A percentile compares a stretch with the other conserved stretches of the same genome.
These are phyloP conservation scores for Botryotinia globosa DNA, from an alignment of 2,329 filamentous ascomycete species.

Conservation along the genomic window DNA sequence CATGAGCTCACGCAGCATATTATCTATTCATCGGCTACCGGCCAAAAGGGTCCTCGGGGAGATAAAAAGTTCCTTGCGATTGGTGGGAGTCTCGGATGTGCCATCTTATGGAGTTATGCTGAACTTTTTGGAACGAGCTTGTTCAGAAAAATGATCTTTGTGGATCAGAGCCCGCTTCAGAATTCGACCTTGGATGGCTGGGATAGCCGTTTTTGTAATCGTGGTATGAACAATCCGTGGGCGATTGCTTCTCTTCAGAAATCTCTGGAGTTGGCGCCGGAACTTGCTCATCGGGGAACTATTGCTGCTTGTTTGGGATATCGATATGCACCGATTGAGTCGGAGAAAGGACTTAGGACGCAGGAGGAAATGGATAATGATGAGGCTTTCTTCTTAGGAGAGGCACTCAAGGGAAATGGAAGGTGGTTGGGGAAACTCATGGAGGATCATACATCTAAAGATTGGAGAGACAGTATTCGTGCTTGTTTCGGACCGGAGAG, in stretches of 20 bases:
- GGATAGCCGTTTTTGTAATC: constrained; percentile 34
- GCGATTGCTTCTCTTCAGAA: constrained; percentile 33
- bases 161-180: constrained; percentile 38
- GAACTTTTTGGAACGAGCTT: constrained; percentile 34
- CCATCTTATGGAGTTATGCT: constrained; percentile 38
- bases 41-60: not conserved
- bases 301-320: constrained; percentile 37
- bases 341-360: constrained; percentile 15
- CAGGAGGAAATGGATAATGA: constrained; percentile 22
- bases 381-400: constrained; percentile 34
- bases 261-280: constrained; percentile 29
- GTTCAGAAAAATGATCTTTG: constrained; percentile 36
- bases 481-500: constrained; percentile 29
- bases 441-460: constrained; percentile 37
- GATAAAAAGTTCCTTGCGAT: constrained; percentile 28
- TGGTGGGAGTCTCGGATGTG: constrained; percentile 37
- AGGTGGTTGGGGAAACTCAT: constrained; percentile 37
- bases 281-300: constrained; percentile 33
- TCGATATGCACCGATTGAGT: constrained; percentile 27
- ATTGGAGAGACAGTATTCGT: constrained; percentile 36
- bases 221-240: constrained; percentile 34
- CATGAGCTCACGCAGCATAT: constrained; percentile 30
- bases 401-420: constrained; percentile 35
- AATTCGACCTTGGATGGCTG: constrained; percentile 33
- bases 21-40: not conserved